These are phyloP conservation scores for Paxillus rubicundulus DNA, from an alignment of 768 basidiomycete species.

Conservation along the genomic window DNA sequence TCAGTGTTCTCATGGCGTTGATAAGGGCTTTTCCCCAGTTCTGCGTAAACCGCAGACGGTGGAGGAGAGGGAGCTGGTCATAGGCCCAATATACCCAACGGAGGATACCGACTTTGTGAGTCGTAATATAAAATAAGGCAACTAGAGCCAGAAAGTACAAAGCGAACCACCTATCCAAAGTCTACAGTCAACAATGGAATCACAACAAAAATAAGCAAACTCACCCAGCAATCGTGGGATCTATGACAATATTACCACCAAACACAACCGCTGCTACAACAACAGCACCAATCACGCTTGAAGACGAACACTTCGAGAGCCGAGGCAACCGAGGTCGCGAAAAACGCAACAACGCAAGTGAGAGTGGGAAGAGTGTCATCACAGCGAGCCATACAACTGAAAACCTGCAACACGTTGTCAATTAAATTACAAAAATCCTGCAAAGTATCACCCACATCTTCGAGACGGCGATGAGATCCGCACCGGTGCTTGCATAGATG, in stretches of 20 bases:
- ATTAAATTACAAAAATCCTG: neutral
- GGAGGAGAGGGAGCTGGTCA: slow-evolving; percentile 55
- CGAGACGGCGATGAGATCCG: slow-evolving; percentile 50
- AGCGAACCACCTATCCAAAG: slow-evolving; percentile 51
- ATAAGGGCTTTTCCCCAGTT: slow-evolving; percentile 46
- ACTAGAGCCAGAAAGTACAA: slow-evolving; percentile 57
- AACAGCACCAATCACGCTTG: slow-evolving; percentile 41
- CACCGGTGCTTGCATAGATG: slow-evolving; percentile 59
- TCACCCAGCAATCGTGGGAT: slow-evolving; percentile 55
- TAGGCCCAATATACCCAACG: slow-evolving; percentile 60
- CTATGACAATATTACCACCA: slow-evolving; percentile 58
- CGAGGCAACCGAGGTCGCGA: slow-evolving; percentile 60
- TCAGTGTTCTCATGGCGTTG: slow-evolving; percentile 42
- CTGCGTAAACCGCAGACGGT: slow-evolving; percentile 36
- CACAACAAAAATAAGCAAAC: slow-evolving; percentile 12
- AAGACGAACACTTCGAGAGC: slow-evolving; percentile 37
- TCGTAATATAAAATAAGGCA: slow-evolving; percentile 44
- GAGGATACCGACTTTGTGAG: slow-evolving; percentile 54
- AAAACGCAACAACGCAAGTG: slow-evolving; percentile 59
- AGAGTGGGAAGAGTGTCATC: slow-evolving; percentile 62
- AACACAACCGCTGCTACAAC: slow-evolving; percentile 43
- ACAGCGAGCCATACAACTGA: slow-evolving; percentile 64
- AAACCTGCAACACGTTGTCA: slow-evolving; percentile 43
- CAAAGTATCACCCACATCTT: slow-evolving; percentile 44
- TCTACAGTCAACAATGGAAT: neutral